Conservation (phyloP, 768 basidiomycete species). For the Pleurotus tuoliensis region DNA sequence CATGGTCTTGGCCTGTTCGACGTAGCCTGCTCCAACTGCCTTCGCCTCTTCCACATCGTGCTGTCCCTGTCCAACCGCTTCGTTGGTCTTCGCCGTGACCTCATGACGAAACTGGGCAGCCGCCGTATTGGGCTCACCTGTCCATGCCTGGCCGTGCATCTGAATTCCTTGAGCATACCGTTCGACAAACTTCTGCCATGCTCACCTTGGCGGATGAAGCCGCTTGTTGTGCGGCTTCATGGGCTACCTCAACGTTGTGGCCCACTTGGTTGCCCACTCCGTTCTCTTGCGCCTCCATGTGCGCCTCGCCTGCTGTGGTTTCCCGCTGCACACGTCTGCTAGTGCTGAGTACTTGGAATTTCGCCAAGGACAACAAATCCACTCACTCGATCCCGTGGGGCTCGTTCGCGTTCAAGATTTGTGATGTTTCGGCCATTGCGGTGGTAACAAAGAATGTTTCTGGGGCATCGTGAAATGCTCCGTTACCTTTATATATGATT, state of each 20-base stretch:
- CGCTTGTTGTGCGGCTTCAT: conserved; percentile 46
- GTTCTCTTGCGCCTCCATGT: conserved; percentile 41
- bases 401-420: conserved; percentile 16
- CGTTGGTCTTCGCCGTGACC: conserved; percentile 38
- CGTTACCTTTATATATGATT: too few species aligned
- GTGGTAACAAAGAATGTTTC: neutral
- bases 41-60: conserved; percentile 43
- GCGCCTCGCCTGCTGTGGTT: conserved; percentile 54
- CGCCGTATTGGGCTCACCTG: conserved; percentile 24
- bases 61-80: conserved; percentile 56
- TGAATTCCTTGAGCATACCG: conserved; percentile 3
- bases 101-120: conserved; percentile 31
- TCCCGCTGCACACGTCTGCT: conserved; percentile 33
- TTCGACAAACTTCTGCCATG: neutral
- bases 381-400: conserved; percentile 27
- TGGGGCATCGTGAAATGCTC: too few species aligned
- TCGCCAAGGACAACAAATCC: conserved; percentile 7
- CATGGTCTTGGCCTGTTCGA: conserved; percentile 51
- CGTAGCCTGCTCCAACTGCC: conserved; percentile 41
- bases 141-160: conserved; percentile 28
- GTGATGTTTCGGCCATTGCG: conserved; percentile 22
- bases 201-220: conserved; percentile 51
- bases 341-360: neutral
- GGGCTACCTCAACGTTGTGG: conserved; percentile 39
- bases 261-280: conserved; percentile 40